Percentiles rank a stretch among this genome's conserved stretches.
Conservation (phyloP, 331 rosid species). For the Malus hybrid region DNA sequence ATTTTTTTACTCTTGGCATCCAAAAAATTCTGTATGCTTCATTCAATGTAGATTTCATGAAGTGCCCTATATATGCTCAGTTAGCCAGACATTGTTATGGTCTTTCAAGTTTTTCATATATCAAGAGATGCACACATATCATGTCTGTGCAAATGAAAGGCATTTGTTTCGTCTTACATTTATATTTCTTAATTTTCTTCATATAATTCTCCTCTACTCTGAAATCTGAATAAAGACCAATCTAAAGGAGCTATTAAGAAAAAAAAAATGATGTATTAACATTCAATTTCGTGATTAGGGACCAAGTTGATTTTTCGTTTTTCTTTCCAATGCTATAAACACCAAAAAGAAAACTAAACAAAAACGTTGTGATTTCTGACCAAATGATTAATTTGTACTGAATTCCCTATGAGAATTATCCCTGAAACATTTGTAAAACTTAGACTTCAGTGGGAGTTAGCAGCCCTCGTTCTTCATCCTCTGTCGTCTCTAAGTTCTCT, state of each 20-base stretch:
- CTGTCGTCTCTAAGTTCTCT: slow-evolving; percentile 9
- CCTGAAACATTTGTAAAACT: slow-evolving; percentile 7
- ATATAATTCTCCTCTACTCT: too few relatives aligned
- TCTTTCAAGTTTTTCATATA: background rate
- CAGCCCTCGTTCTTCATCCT: slow-evolving; percentile 46
- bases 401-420: slow-evolving; percentile 3
- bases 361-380: slow-evolving; percentile 1
- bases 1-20: too few relatives aligned
- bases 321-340: background rate
- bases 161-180: background rate
- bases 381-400: slow-evolving; percentile 8
- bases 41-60: too few relatives aligned
- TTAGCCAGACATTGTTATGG: background rate
- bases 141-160: background rate
- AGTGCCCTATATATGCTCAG: background rate
- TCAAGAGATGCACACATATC: background rate
- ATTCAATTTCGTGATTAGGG: background rate
- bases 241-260: background rate
- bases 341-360: background rate
- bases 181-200: too few relatives aligned
- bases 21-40: too few relatives aligned
- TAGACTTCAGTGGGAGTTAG: slow-evolving; percentile 30
- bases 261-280: slow-evolving; percentile 1
- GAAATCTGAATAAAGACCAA: too few relatives aligned
- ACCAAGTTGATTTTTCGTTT: background rate